phyloP scores from a whole-genome alignment of 768 basidiomycete species.

The Amanita phalloides region DNA sequence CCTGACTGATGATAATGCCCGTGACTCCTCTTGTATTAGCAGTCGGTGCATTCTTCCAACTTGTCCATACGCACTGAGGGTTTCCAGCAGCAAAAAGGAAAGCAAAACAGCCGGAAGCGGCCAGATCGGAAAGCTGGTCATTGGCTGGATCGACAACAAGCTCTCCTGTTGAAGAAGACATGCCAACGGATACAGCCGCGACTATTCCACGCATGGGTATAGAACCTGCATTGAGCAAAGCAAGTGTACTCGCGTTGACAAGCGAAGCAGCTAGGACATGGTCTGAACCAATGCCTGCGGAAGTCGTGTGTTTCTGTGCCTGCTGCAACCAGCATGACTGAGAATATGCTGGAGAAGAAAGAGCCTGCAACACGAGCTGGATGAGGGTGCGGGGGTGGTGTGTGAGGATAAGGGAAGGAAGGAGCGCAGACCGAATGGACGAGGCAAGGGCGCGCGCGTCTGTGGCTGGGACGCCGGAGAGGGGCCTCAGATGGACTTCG shows the following conservation, averaged over 20 bases:
- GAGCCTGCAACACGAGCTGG: slow-evolving; percentile 67
- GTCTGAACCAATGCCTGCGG: slow-evolving; percentile 13
- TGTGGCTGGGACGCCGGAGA: slow-evolving; percentile 59
- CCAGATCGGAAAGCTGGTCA: slow-evolving; percentile 24
- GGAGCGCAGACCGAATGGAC: slow-evolving; percentile 43
- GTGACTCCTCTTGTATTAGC: slow-evolving; percentile 20
- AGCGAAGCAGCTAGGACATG: slow-evolving; percentile 40
- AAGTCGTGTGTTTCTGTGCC: slow-evolving; percentile 12
- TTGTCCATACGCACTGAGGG: slow-evolving; percentile 44
- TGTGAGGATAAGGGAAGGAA: slow-evolving; percentile 54
- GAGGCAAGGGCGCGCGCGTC: slow-evolving; percentile 50
- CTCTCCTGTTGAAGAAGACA: slow-evolving; percentile 14
- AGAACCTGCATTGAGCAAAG: slow-evolving; percentile 59
- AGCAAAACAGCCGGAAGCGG: slow-evolving; percentile 55
- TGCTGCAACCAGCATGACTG: slow-evolving; percentile 6
- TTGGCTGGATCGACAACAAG: slow-evolving; percentile 45
- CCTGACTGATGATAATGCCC: slow-evolving; percentile 29
- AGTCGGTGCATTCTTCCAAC: slow-evolving; percentile 23
- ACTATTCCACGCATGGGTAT: slow-evolving; percentile 69
- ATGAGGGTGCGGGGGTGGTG: slow-evolving; percentile 64
- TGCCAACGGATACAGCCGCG: slow-evolving; percentile 53
- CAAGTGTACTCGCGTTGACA: slow-evolving; percentile 62
- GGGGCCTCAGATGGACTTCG: slow-evolving; percentile 63
- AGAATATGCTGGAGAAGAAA: slow-evolving; percentile 16
- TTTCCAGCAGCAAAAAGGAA: slow-evolving; percentile 39